phyloP scores from a whole-genome alignment of 2,329 filamentous ascomycete genomes.

The Ascochyta pisi region DNA sequence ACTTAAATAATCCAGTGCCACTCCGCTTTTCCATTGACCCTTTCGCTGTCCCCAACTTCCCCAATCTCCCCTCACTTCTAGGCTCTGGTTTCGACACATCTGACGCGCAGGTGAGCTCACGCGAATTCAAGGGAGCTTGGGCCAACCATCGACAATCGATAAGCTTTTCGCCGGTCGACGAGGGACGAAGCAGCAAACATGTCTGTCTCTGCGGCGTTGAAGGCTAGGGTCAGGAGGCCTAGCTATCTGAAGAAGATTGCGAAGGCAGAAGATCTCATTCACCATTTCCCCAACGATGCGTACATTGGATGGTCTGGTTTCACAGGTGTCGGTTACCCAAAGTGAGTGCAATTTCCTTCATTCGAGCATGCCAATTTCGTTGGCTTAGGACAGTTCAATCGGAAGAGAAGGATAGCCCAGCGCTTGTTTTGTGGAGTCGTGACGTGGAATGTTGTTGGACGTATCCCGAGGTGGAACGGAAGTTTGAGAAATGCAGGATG shows the following conservation, averaged over 20 bases:
- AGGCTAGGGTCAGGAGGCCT: conserved; percentile 75
- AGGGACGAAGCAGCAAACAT: conserved; percentile 28
- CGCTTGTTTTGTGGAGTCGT: conserved; percentile 10
- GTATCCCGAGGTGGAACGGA: conserved; percentile 39
- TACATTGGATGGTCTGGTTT: conserved; percentile 93
- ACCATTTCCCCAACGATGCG: conserved; percentile 81
- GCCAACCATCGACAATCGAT: conserved; percentile 11
- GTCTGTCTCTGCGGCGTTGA: conserved; percentile 74
- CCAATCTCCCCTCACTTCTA: neutral
- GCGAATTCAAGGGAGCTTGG: conserved; percentile 12
- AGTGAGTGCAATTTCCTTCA: conserved; percentile 60
- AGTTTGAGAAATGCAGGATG: conserved; percentile 24
- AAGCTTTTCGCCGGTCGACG: conserved; percentile 5
- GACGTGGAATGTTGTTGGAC: conserved; percentile 14
- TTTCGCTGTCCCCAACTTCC: neutral
- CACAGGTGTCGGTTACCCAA: conserved; percentile 88
- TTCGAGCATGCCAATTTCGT: neutral
- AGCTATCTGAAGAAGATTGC: conserved; percentile 82
- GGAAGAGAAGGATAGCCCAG: neutral
- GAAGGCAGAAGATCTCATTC: conserved; percentile 78
- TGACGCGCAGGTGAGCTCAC: conserved; percentile 17
- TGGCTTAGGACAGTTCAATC: neutral
- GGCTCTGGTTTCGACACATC: neutral
- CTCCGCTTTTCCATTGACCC: conserved; percentile 7
- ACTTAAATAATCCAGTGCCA: conserved; percentile 19